Conservation (phyloP, 1,284 basidiomycete species). For the Irpex sp. region DNA sequence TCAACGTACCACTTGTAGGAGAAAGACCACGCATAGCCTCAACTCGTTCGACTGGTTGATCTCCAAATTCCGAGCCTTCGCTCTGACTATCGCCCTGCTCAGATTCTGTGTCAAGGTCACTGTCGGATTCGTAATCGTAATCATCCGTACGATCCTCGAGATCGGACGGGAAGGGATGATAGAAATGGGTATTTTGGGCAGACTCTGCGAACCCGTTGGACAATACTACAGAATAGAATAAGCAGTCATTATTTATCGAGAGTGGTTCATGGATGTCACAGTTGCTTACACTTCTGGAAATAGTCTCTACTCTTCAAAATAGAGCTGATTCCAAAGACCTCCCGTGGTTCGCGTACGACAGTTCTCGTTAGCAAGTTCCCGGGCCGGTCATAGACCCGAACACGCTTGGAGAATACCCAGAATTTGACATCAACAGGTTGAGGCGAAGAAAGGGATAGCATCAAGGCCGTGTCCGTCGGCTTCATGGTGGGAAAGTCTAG, state of each 20-base stretch:
- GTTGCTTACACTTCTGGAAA: slow-evolving; percentile 18
- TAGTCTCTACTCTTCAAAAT: slow-evolving; percentile 19
- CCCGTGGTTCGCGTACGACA: slow-evolving; percentile 16
- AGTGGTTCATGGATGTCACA: background rate
- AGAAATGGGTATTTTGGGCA: slow-evolving; percentile 1
- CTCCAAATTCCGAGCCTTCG: background rate
- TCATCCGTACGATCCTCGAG: slow-evolving; percentile 11
- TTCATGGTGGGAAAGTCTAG: background rate
- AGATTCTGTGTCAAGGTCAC: slow-evolving; percentile 21
- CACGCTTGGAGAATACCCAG: slow-evolving; percentile 19
- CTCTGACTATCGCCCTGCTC: slow-evolving; percentile 1
- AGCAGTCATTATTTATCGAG: background rate
- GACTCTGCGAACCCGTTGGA: slow-evolving; percentile 21
- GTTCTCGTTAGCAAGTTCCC: slow-evolving; percentile 5
- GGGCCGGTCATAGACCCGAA: background rate
- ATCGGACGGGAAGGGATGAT: slow-evolving; percentile 7
- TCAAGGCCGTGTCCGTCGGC: slow-evolving; percentile 11
- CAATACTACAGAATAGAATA: slow-evolving; percentile 14
- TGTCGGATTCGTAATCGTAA: slow-evolving; percentile 26
- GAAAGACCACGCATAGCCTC: no score
- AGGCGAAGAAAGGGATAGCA: slow-evolving; percentile 8
- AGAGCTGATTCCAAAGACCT: slow-evolving; percentile 16
- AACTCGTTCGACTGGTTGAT: background rate
- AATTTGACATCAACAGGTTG: slow-evolving; percentile 21
- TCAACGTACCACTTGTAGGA: no score